Evolutionary conservation across 345 rosid genomes (phyloP), one percentile per base, ranked within the genome.

Genomic region (Cardamine chenopodiifolia): DNA sequence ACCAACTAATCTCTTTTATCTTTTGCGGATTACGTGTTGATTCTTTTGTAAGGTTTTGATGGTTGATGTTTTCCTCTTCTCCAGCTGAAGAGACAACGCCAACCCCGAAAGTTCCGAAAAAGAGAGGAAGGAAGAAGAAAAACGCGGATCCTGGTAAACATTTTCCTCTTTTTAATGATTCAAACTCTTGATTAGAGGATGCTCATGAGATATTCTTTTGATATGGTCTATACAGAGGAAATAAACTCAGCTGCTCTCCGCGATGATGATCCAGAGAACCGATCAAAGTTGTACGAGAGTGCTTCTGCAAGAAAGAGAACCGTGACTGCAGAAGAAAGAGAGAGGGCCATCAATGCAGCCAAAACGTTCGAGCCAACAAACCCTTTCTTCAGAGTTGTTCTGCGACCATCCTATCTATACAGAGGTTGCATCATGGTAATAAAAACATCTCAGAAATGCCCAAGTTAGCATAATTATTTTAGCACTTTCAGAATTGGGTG

Each of bases 401-500:
- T 92, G 55, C 83, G 94, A 68, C 98, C 98, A 55, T 92, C 96
- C 11, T 90, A 90, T 77, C 66, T 92, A 40, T 88, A 87, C 79
- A 81, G 91, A 78, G 90, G 91, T 57, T 90, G 96, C 74, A 88
- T 88, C 37, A 85, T 92, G 98, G 98, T 92, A 78, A 83, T 85
- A 67, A 47, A 29, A 25, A 48, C 28, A 70, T 53, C 22, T 31
- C 59, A 28, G 17, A 14, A 37, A 23, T n/a, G n/a, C n/a, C n/a
- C n/a, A n/a, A n/a, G n/a, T n/a, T n/a, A n/a, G n/a, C n/a, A n/a
- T n/a, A n/a, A n/a, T n/a, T n/a, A n/a, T n/a, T n/a, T n/a, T n/a
- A n/a, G n/a, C n/a, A n/a, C n/a, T n/a, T n/a, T n/a, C n/a, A n/a
- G n/a, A n/a, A n/a, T n/a, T n/a, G n/a, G n/a, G n/a, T n/a, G n/a